Evolutionary conservation across 192 early-diverging fungal genomes (phyloP).

Genomic region (Coemansia sp.): DNA sequence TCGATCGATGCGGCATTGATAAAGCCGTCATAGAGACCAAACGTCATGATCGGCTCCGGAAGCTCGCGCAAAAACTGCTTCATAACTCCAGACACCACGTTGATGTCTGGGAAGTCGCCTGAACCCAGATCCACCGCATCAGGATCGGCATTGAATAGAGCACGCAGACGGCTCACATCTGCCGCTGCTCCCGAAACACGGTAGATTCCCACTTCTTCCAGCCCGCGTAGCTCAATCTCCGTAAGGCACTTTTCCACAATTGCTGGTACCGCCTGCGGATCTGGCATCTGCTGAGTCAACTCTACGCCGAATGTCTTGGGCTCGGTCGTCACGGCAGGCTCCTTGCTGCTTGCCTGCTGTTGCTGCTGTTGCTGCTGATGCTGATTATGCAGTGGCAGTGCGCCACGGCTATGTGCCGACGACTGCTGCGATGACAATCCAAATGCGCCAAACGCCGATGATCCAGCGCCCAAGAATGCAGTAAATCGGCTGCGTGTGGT

Average conservation of each 20-base stretch:
- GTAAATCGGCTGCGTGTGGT: slow-evolving; percentile 50
- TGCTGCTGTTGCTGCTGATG: not conserved
- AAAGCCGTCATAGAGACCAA: slow-evolving; percentile 76
- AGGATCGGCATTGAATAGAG: slow-evolving; percentile 61
- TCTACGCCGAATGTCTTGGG: slow-evolving; percentile 64
- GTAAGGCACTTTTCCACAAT: slow-evolving; percentile 67
- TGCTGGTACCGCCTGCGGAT: slow-evolving; percentile 56
- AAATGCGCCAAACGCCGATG: slow-evolving; percentile 39
- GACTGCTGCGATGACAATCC: slow-evolving; percentile 26
- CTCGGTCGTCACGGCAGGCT: slow-evolving; percentile 23
- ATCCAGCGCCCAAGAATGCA: slow-evolving; percentile 43
- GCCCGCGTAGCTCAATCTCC: slow-evolving; percentile 69
- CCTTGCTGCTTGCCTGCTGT: slow-evolving; percentile 10
- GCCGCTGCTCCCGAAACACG: slow-evolving; percentile 67
- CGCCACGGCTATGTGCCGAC: slow-evolving; percentile 26
- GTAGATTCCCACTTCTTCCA: slow-evolving; percentile 75
- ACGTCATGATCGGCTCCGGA: slow-evolving; percentile 91
- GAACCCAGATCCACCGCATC: slow-evolving; percentile 58
- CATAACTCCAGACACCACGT: slow-evolving; percentile 81
- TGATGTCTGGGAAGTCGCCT: slow-evolving; percentile 69
- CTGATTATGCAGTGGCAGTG: slow-evolving; percentile 2
- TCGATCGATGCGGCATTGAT: slow-evolving; percentile 68
- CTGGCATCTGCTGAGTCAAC: slow-evolving; percentile 58
- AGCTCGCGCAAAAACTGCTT: slow-evolving; percentile 93
- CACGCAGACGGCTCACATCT: slow-evolving; percentile 59